phyloP scores from a whole-genome alignment of 805 yeast species.

The Hanseniaspora meyeri region DNA sequence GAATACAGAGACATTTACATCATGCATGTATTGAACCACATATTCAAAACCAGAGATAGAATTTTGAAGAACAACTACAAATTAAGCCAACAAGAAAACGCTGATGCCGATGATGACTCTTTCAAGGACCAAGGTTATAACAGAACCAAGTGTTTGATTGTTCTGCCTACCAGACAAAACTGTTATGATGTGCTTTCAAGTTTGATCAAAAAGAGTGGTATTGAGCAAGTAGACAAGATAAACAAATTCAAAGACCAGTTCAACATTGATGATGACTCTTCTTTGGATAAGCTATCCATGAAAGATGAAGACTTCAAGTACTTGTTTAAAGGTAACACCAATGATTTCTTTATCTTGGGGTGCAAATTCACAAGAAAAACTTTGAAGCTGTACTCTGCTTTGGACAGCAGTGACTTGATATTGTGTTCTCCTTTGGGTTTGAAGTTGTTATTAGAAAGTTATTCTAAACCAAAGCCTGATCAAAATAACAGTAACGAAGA shows the following conservation, averaged over 20 bases:
- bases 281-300: constrained; percentile 44
- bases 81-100: constrained; percentile 32
- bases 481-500: constrained; percentile 34
- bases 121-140: constrained; percentile 90
- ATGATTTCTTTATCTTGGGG: constrained; percentile 87
- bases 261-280: constrained; percentile 36
- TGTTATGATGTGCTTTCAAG: constrained; percentile 58
- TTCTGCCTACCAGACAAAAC: constrained; percentile 72
- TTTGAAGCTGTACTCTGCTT: constrained; percentile 68
- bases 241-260: constrained; percentile 65
- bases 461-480: constrained; percentile 9
- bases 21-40: constrained; percentile 68
- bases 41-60: constrained; percentile 77
- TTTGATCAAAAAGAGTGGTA: constrained; percentile 49
- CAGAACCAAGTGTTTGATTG: constrained; percentile 72
- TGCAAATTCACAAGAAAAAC: constrained; percentile 80
- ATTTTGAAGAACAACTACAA: constrained; percentile 64
- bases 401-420: constrained; percentile 73
- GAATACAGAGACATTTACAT: constrained; percentile 51
- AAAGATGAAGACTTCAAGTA: constrained; percentile 54
- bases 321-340: constrained; percentile 75
- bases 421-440: constrained; percentile 88
- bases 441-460: constrained; percentile 43
- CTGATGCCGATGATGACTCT: constrained; percentile 50
- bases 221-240: constrained; percentile 68